Base-by-base conservation (phyloP, 2,329 filamentous ascomycete genomes). In the Alternaria arborescens region DNA sequence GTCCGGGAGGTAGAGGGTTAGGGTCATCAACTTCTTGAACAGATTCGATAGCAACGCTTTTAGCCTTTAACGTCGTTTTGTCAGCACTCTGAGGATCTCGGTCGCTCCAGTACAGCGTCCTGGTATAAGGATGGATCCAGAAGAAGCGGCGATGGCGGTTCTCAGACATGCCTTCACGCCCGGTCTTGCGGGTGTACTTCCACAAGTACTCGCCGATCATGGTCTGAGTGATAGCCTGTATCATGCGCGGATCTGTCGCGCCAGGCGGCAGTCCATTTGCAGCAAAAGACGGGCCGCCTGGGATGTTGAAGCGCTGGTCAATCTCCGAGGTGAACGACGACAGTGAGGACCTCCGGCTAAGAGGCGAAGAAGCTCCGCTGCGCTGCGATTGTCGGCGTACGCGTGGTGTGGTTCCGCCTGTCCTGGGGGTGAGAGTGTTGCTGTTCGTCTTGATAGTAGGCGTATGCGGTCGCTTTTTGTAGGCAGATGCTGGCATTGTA, bases 151-250 rank as follows among this genome's bases (percentile, higher is more conserved):
- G 88, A 79, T 99, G 95, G 53, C 95, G 88, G 57, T 94, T 97
- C 70, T 89, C 91, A 0, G 94, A 98, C 80, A 97, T 88, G 65
- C 93, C 91, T 55, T 89, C 91, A 24, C 94, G 90, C n/a, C 93
- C 94, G 61, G 94, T 86, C 82, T 95, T 97, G 72, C 95, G 91
- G 0, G 95, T 99, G 80, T 99, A 99, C 79, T 99, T 99, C 95
- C 95, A 99, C 41, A 99, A 84, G 78, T 94, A 98, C 78, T 99
- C 95, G 57, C 95, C 95, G 74, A 99, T 98, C 95, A 99, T 99
- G 18, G 95, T 98, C 80, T 99, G 94, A 2, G 95, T 99, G 67
- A 99, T 97, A 50, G 95, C 95, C 81, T 97, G 93, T 69, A 99
- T 98, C 93, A 99, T 97, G 71, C 94, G 91, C 64, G 94, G 94